Evolutionary conservation across 2,329 filamentous ascomycete species (phyloP), one percentile per base, ranked within the genome.

Genomic region (Penicillium sp.): DNA sequence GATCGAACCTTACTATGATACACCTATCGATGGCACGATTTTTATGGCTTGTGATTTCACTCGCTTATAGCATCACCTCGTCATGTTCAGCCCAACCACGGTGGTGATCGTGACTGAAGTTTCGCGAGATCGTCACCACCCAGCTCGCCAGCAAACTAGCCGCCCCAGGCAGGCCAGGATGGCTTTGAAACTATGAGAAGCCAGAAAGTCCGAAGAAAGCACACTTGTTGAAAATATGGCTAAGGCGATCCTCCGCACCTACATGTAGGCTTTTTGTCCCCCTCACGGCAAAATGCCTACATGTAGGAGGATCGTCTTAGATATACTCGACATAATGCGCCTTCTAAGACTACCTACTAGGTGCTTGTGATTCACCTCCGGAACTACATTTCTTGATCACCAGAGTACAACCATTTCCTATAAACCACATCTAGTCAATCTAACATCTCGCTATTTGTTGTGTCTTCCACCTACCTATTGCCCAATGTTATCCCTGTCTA

Each of bases 1-100:
- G 53, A 72, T 74, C 31, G 66, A 69, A 32, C 60, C 69, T 20
- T 83, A 82, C 56, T 82, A 82, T 61, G 70, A 78, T 11, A 81
- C 75, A 27, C 77, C 77, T 4, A 54, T 80, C 28, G 66, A 75
- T 41, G 73, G 70, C 23, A 80, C 78, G 6, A 64, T 76, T 13
- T 83, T 80, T 57, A 65, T 82, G 57, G 69, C 64, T 3, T 48
- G 38, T 9, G 54, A 55, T 2, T 49, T 56, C 10, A 24, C 35
- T 22, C 10, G 20, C 13, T n/a, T 11, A 4, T 37, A 37, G 3
- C 22, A 2, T 37, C 5, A 14, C 5, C 20, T 37, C 35, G 4
- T 37, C 11, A 8, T 16, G 6, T 10, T 27, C 2, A 18, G n/a
- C n/a, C n/a, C n/a, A n/a, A n/a, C n/a, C n/a, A n/a, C n/a, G n/a